Evolutionary conservation across 1,284 basidiomycete genomes (phyloP), one percentile per base, ranked within the genome.

Genomic region (Ustilago tritici): DNA sequence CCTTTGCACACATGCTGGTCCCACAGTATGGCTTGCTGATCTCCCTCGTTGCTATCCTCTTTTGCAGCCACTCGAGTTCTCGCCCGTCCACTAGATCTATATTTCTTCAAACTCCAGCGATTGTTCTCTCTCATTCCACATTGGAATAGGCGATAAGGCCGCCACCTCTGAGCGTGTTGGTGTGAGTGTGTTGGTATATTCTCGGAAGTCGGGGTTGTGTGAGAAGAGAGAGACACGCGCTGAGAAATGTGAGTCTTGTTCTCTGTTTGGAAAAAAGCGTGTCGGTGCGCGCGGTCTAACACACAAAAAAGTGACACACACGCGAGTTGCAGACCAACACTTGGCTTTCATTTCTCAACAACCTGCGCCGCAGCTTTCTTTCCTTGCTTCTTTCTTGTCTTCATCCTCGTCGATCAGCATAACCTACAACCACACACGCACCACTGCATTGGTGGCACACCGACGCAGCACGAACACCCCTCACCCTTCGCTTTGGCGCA

Each of bases 61-160:
- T 12, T 43, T 46, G 32, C 58, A 78, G 76, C 76, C 76, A 8
- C 64, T 78, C 55, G 76, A 78, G 55, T 78, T 65, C 56, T 67
- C 67, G 14, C 76, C 76, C 12, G 67, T 78, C 43, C 70, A 63
- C n/a, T 72, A 65, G 38, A 28, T 28, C 23, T 28, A 28, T 3
- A 28, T 28, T 28, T 28, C 23, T 28, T 28, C 23, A 28, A 3
- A 28, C 2, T 28, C 23, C 23, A 28, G 23, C 23, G 23, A 28
- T 28, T 28, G 23, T 28, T 28, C 23, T 28, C 3, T 28, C 23
- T 28, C 23, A 28, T 28, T 28, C 3, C 23, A 28, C 23, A 28
- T 28, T 28, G 23, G 23, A 28, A 28, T 28, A 28, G 23, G 23
- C 23, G 23, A 28, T 28, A 28, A 28, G 23, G 23, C 23, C 23